phyloP scores from a whole-genome alignment of 1,284 basidiomycete genomes.

The Calocybe gambosa region DNA sequence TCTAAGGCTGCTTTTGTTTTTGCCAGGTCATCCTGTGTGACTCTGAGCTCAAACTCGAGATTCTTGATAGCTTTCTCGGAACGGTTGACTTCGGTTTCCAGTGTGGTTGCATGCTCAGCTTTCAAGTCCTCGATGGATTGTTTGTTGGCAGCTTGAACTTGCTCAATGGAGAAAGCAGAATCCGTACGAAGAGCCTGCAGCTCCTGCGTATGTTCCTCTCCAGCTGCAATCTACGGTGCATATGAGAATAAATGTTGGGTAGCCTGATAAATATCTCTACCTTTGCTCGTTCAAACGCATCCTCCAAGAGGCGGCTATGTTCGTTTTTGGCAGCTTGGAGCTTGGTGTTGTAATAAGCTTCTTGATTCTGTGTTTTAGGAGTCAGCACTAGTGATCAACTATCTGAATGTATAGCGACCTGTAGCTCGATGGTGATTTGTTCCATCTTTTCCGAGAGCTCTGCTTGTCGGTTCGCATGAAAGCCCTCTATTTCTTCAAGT shows the following conservation, averaged over 20 bases:
- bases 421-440: constrained; percentile 52
- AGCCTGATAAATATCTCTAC: constrained; percentile 29
- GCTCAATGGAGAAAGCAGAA: constrained; percentile 60
- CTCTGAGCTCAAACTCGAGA: constrained; percentile 66
- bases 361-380: constrained; percentile 47
- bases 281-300: constrained; percentile 74
- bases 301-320: constrained; percentile 56
- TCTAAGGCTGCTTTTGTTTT: constrained; percentile 63
- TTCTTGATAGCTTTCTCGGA: constrained; percentile 62
- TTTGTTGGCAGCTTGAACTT: constrained; percentile 59
- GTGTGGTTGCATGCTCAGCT: constrained; percentile 50
- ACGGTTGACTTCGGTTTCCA: constrained; percentile 50
- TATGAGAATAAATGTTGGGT: constrained; percentile 6
- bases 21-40: constrained; percentile 72
- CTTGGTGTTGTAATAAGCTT: constrained; percentile 59
- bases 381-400: constrained; percentile 1
- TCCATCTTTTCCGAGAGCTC: constrained; percentile 56
- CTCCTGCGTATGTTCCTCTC: constrained; percentile 60
- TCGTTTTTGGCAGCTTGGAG: constrained; percentile 63
- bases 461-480: constrained; percentile 41
- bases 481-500: constrained; percentile 45
- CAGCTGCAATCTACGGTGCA: constrained; percentile 53
- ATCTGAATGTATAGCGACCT: constrained; percentile 36
- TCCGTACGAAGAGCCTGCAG: constrained; percentile 61
- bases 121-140: constrained; percentile 53